A percentile compares a stretch with the other conserved stretches of the same genome.
These are phyloP conservation scores for Fistulifera solaris DNA, from an alignment of 108 stramenopile genomes.

Conservation along the genomic window DNA sequence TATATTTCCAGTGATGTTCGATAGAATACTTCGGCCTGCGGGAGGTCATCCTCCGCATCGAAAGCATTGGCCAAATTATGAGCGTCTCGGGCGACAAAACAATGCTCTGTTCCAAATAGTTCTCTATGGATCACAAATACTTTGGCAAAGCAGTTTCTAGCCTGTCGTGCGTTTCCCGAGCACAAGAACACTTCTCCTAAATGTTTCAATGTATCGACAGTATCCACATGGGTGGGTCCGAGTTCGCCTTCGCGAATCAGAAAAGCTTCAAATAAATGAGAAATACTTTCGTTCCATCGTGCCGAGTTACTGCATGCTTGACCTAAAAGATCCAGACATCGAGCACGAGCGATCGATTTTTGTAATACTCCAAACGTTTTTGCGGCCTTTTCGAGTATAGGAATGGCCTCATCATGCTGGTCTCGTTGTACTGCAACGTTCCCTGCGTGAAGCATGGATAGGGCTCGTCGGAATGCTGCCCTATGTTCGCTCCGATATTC, in stretches of 20 bases:
- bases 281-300: neutral
- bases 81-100: constrained; percentile 38
- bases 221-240: constrained; percentile 43
- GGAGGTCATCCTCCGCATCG: constrained; percentile 5
- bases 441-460: no score
- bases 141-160: constrained; percentile 25
- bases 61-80: constrained; percentile 35
- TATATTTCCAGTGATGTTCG: constrained; percentile 18
- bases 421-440: no score
- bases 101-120: constrained; percentile 38
- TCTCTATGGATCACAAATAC: constrained; percentile 30
- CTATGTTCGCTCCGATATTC: no score
- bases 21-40: constrained; percentile 19
- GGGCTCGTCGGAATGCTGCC: no score
- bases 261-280: constrained; percentile 19
- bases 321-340: constrained; percentile 1
- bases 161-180: constrained; percentile 12
- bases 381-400: no score
- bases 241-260: constrained; percentile 28
- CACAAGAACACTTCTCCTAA: constrained; percentile 28
- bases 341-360: neutral
- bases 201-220: constrained; percentile 38
- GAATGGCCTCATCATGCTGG: no score
- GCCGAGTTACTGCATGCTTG: neutral
- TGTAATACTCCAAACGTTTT: no score